A percentile compares a stretch with the other conserved stretches of the same genome.
phyloP scores from a whole-genome alignment of 192 early-diverging fungal genomes.

The Linnemannia schmuckeri region DNA sequence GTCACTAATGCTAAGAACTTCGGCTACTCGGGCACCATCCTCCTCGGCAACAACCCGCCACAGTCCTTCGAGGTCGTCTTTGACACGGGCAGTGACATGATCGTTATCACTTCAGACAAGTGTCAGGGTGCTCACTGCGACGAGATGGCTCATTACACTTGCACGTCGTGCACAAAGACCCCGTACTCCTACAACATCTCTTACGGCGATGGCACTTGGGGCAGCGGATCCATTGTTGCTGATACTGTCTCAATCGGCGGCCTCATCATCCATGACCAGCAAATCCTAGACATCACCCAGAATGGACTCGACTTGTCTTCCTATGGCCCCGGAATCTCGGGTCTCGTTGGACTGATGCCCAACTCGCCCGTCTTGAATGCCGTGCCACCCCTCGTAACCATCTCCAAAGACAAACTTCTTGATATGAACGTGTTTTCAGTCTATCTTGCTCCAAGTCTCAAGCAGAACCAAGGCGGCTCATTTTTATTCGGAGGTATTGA shows the following conservation, averaged over 20 bases:
- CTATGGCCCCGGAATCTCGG: constrained; percentile 24
- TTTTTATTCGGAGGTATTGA: constrained; percentile 37
- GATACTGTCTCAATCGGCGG: constrained; percentile 26
- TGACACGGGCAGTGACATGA: constrained; percentile 77
- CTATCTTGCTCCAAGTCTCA: constrained; percentile 12
- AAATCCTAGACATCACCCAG: constrained; percentile 24
- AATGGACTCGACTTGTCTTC: constrained; percentile 23
- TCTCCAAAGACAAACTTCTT: constrained; percentile 14
- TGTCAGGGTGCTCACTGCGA: constrained; percentile 29
- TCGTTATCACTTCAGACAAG: constrained; percentile 27
- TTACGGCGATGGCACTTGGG: constrained; percentile 34
- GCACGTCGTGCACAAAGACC: constrained; percentile 26
- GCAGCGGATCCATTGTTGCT: constrained; percentile 20
- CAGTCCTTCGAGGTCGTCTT: constrained; percentile 90
- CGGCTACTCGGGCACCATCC: constrained; percentile 92
- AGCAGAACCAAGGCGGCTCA: constrained; percentile 23
- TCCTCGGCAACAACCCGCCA: constrained; percentile 80
- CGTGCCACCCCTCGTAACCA: constrained; percentile 8
- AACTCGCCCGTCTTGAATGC: constrained; percentile 22
- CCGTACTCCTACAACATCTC: constrained; percentile 35
- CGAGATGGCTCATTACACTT: constrained; percentile 28
- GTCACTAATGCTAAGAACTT: constrained; percentile 27
- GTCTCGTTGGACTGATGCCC: constrained; percentile 30
- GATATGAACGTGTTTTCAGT: constrained; percentile 32
- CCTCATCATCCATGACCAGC: constrained; percentile 20